Conservation (phyloP, 257 asterid species). For the Fraxinus cuspidata region DNA sequence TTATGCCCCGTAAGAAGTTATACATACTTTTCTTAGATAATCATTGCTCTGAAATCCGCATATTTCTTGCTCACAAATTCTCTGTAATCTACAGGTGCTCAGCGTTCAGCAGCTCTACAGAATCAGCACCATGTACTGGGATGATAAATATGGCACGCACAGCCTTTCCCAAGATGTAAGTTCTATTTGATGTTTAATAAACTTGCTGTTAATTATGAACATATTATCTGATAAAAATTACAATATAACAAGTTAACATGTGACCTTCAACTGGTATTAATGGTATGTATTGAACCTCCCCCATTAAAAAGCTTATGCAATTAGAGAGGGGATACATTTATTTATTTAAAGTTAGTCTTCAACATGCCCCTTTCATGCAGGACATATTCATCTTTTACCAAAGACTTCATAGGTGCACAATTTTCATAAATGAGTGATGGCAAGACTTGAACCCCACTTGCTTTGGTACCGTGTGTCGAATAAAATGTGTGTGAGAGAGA, state of each 20-base stretch:
- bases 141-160: slow-evolving; percentile 97
- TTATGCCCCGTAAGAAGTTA: slow-evolving; percentile 82
- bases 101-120: slow-evolving; percentile 96
- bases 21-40: not conserved
- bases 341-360: not conserved
- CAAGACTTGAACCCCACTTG: no score
- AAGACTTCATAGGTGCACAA: not conserved
- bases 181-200: slow-evolving; percentile 17
- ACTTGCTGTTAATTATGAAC: not conserved
- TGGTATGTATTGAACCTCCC: not conserved
- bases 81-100: slow-evolving; percentile 59
- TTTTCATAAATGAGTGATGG: no score
- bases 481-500: no score
- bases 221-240: not conserved
- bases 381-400: not conserved
- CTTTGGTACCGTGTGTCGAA: no score
- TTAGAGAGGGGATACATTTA: not conserved
- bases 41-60: not conserved
- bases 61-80: slow-evolving; percentile 19
- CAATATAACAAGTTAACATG: not conserved
- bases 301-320: not conserved
- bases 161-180: slow-evolving; percentile 93
- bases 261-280: not conserved
- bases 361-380: not conserved
- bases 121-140: slow-evolving; percentile 99